Conservation (phyloP, 169 alveolate genomes). For the Eimeria falciformis region DNA sequence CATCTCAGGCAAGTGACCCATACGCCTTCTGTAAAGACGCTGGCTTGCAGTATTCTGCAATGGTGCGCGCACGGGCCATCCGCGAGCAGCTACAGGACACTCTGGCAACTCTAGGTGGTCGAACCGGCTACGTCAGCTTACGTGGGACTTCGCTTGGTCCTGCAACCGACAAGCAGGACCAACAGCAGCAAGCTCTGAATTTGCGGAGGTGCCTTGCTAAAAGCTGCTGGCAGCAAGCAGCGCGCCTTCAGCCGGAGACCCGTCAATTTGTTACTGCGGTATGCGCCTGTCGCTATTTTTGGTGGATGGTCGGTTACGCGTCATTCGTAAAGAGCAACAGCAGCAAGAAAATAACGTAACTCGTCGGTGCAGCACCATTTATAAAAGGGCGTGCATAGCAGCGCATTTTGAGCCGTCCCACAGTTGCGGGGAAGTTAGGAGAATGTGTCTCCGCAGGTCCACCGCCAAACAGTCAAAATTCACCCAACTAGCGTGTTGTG, state of each 20-base stretch:
- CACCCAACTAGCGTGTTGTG: slow-evolving; percentile 24
- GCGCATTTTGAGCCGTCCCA: too few species aligned
- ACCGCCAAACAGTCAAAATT: slow-evolving; percentile 25
- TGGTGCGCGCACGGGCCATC: slow-evolving; percentile 64
- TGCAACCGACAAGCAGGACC: neutral
- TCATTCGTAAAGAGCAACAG: too few species aligned
- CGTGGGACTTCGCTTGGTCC: neutral
- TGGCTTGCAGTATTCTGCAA: slow-evolving; percentile 70
- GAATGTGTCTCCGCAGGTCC: neutral
- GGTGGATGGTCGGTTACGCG: too few species aligned
- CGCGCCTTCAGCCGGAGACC: slow-evolving; percentile 42
- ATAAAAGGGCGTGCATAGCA: too few species aligned
- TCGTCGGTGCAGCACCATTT: too few species aligned
- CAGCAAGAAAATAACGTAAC: too few species aligned
- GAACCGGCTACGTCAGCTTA: neutral
- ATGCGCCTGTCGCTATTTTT: neutral
- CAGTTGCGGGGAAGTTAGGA: too few species aligned
- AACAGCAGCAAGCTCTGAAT: neutral
- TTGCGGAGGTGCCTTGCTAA: slow-evolving; percentile 51
- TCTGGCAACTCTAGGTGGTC: neutral
- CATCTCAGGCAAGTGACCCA: slow-evolving; percentile 62
- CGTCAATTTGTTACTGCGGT: slow-evolving; percentile 35
- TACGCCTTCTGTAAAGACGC: slow-evolving; percentile 43
- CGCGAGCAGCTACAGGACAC: slow-evolving; percentile 68
- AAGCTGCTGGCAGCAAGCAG: slow-evolving; percentile 55